Base-by-base conservation (phyloP, 805 yeast genomes). In the Saccharomycopsis amapae region DNA sequence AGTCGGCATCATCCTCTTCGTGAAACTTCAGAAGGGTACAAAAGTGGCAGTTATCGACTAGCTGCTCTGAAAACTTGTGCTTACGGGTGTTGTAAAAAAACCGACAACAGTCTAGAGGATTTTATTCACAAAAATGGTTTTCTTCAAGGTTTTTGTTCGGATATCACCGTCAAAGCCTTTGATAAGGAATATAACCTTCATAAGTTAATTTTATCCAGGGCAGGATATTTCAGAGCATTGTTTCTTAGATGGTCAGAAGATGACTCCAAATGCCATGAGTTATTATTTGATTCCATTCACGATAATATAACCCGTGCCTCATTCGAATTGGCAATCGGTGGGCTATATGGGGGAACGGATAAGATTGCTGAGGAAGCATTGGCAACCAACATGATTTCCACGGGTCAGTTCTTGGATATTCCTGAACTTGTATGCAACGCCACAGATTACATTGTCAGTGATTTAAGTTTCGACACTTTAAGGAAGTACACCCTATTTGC, bases 381-480 rank as follows among this genome's bases (percentile, higher is more conserved):
- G n/a, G 63, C 75, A 1, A 58, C 63, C 42, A 63, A 63, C 15
- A 62, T 75, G 66, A 64, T 76, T 44, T 75, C 76, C 1, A 60
- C 71, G 13, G 77, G 78, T 1, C 75, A 69, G 49, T 76, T 68
- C 50, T 55, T 76, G 33, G 76, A 67, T 33, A 61, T 76, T 20
- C 64, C 65, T 1, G 70, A 68, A 17, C 56, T 72, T 10, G 76
- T 72, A 3, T 68, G 72, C 31, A 52, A 62, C 0, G 66, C 76
- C 3, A 69, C 76, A 0, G 69, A 66, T 15, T 52, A 53, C 32
- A 62, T 74, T 15, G 58, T 73, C 3, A 55, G 55, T 24, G 49
- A 53, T 19, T 53, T 74, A 57, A 52, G 55, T 23, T 63, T 71
- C 57, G 46, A 55, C 2, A 72, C 66, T 48, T 51, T 74, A 7